Evolutionary conservation across 345 rosid species (phyloP).

Genomic region (Crucihimalaya himalaica): DNA sequence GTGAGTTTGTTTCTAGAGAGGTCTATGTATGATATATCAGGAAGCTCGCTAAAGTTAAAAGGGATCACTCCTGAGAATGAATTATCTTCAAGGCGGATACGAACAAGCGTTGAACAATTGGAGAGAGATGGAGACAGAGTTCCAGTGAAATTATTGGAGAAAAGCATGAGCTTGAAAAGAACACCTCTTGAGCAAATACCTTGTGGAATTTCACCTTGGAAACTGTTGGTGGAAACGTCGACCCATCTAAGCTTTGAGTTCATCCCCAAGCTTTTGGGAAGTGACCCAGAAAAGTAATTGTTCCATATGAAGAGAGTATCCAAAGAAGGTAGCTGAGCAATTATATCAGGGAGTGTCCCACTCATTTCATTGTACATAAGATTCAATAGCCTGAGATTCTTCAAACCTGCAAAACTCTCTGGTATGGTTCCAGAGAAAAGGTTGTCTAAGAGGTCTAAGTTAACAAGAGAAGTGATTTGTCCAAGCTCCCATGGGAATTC

Average conservation of each 20-base stretch:
- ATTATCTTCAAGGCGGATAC: constrained; percentile 86
- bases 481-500: constrained; percentile 71
- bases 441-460: constrained; percentile 89
- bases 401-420: constrained; percentile 66
- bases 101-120: constrained; percentile 76
- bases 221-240: constrained; percentile 83
- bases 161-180: constrained; percentile 69
- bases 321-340: constrained; percentile 75
- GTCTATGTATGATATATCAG: constrained; percentile 74
- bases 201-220: constrained; percentile 73
- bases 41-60: constrained; percentile 56
- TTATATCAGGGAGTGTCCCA: constrained; percentile 71
- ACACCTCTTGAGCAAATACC: constrained; percentile 76
- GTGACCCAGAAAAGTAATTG: constrained; percentile 78
- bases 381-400: constrained; percentile 71
- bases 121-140: constrained; percentile 65
- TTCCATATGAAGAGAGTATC: constrained; percentile 88
- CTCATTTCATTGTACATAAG: constrained; percentile 87
- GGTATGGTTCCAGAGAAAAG: constrained; percentile 75
- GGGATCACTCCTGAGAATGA: constrained; percentile 80
- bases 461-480: constrained; percentile 51
- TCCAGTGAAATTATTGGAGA: constrained; percentile 75
- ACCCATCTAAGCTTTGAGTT: constrained; percentile 81
- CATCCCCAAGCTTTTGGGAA: constrained; percentile 73
- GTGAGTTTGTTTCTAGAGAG: constrained; percentile 75